Percentiles rank a stretch among this genome's conserved stretches.
Conservation (phyloP, 257 asterid genomes). For the Eucommia ulmoides region DNA sequence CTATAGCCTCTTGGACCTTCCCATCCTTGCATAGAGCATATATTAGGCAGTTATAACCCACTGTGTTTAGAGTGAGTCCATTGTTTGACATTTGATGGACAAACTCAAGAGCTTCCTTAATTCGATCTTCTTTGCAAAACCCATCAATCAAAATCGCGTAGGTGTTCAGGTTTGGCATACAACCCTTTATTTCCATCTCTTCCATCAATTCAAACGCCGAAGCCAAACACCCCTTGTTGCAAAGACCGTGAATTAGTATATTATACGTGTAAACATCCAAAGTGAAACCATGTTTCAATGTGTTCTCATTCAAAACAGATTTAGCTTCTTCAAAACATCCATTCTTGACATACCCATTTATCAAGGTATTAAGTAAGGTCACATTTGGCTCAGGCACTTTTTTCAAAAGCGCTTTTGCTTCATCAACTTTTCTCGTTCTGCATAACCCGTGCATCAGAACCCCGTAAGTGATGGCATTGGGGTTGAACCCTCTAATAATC, state of each 20-base stretch:
- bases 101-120: conserved; percentile 48
- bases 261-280: conserved; percentile 76
- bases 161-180: conserved; percentile 23
- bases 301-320: conserved; percentile 33
- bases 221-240: conserved; percentile 48
- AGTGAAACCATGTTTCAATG: conserved; percentile 25
- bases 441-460: conserved; percentile 72
- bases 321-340: conserved; percentile 68
- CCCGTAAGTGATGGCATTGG: conserved; percentile 75
- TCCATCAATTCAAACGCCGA: conserved; percentile 45
- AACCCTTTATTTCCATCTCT: conserved; percentile 39
- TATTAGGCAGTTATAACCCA: conserved; percentile 69
- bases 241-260: conserved; percentile 69
- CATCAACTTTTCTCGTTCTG: conserved; percentile 49
- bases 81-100: conserved; percentile 49
- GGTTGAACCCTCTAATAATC: conserved; percentile 59
- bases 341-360: conserved; percentile 44
- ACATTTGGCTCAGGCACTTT: conserved; percentile 52
- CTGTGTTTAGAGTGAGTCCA: conserved; percentile 48
- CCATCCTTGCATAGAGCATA: conserved; percentile 67
- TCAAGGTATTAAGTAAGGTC: conserved; percentile 51
- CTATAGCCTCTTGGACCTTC: conserved; percentile 43
- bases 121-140: conserved; percentile 55
- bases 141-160: conserved; percentile 5
- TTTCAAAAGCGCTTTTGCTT: conserved; percentile 47